Conservation (phyloP, 31 red algal genomes). For the Odonthalia washingtoniensis region DNA sequence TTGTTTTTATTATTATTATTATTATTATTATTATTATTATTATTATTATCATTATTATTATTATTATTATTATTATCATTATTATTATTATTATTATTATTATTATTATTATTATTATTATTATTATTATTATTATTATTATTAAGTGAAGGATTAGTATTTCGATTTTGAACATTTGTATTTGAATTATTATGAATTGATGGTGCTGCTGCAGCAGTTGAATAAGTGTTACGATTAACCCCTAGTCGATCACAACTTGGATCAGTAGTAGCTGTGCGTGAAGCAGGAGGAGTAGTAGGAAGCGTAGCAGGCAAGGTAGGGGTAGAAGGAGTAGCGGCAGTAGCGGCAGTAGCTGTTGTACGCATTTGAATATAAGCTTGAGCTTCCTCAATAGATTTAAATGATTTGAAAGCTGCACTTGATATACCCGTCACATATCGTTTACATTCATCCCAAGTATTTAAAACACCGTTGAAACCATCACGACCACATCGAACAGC, state of each 20-base stretch:
- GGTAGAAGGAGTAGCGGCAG: background rate
- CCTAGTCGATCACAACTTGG: background rate
- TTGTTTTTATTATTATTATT: background rate
- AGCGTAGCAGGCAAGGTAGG: background rate
- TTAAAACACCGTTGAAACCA: conserved; percentile 38
- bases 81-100: background rate
- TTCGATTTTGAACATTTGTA: background rate
- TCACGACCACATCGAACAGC: conserved; percentile 47
- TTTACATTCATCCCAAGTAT: conserved; percentile 54
- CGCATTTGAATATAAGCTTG: conserved; percentile 11
- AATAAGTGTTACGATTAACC: background rate
- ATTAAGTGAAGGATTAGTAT: background rate
- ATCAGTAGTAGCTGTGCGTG: background rate
- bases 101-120: background rate
- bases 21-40: background rate
- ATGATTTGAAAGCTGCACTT: conserved; percentile 42
- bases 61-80: background rate
- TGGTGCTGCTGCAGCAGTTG: background rate
- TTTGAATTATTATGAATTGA: background rate
- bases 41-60: background rate
- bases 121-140: background rate
- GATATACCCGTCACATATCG: conserved; percentile 41
- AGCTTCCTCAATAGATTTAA: conserved; percentile 45
- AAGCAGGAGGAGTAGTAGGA: background rate
- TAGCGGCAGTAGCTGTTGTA: background rate